Base-by-base conservation (phyloP, 2,329 filamentous ascomycete genomes). In the Penicillium sp. region DNA sequence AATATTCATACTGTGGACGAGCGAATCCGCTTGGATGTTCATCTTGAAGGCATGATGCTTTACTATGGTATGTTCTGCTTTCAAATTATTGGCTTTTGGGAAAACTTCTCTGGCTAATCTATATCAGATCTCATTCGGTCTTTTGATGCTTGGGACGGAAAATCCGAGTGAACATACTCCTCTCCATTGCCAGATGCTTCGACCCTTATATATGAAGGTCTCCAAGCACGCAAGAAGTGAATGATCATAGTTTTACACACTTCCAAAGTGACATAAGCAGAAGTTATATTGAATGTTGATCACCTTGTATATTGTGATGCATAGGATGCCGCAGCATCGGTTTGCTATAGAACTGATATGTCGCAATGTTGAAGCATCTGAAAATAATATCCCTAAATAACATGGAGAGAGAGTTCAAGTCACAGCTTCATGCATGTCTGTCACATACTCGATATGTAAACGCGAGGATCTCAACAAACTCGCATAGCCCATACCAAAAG, bases 1-100 rank as follows among this genome's bases (percentile, higher is more conserved):
- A 79, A 79, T 51, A 78, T 79, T 8, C 80, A 82, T 62, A 81
- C 79, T 0, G 77, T 82, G 1, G 78, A 82, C 62, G 80, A 82
- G 69, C 74, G 71, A 24, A 68, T 82, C 31, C 69, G 68, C 16
- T 71, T 79, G 46, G 66, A 69, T 58, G 74, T 74, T 18, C 76
- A 79, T 64, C 53, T 78, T 39, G 76, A 78, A 58, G 75, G 66
- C 0, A 69, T 78, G 53, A 73, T 73, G 63, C 59, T 78, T 26
- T 76, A 78, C 58, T 78, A 77, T 51, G 74, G 73, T 76, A 64
- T 53, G 62, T n/a, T n/a, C n/a, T n/a, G n/a, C n/a, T n/a, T n/a
- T n/a, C n/a, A n/a, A n/a, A n/a, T n/a, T n/a, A n/a, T n/a, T n/a
- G n/a, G n/a, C n/a, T n/a, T n/a, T n/a, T n/a, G n/a, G n/a, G n/a